Evolutionary conservation across 768 basidiomycete genomes (phyloP).

Genomic region (Clathrus columnatus): DNA sequence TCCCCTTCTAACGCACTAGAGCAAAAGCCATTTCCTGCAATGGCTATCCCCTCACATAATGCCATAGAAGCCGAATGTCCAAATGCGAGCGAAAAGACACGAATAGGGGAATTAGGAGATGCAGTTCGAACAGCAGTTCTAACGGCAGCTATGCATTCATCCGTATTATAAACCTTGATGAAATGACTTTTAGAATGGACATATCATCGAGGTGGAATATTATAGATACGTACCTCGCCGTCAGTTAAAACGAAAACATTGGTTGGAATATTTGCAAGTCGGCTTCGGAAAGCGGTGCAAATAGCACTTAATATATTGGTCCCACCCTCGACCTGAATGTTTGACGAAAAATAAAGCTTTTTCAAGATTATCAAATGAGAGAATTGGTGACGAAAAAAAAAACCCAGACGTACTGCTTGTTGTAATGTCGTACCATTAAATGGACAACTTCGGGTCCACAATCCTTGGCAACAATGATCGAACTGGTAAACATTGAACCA

Average conservation of each 20-base stretch:
- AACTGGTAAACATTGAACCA: conserved; percentile 55
- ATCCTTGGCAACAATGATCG: conserved; percentile 20
- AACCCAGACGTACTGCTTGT: conserved; percentile 28
- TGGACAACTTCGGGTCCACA: conserved; percentile 29
- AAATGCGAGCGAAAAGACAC: conserved; percentile 53
- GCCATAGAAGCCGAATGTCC: conserved; percentile 41
- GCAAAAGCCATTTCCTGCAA: conserved; percentile 41
- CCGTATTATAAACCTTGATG: conserved; percentile 13
- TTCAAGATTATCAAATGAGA: background rate
- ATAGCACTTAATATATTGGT: conserved; percentile 43
- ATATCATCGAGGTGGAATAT: background rate
- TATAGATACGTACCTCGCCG: conserved; percentile 31
- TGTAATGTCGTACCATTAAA: conserved; percentile 26
- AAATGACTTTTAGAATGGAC: conserved; percentile 6
- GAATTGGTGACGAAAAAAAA: background rate
- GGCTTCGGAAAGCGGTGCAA: conserved; percentile 26
- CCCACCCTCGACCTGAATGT: conserved; percentile 40
- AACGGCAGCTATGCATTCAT: conserved; percentile 17
- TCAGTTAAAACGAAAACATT: conserved; percentile 53
- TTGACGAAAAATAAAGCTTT: conserved; percentile 21
- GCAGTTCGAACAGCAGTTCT: conserved; percentile 27
- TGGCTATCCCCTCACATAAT: conserved; percentile 46
- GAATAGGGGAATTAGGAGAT: conserved; percentile 25
- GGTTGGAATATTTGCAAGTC: conserved; percentile 31
- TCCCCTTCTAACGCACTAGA: conserved; percentile 39